Evolutionary conservation across 495 filamentous ascomycete species (phyloP).

Genomic region (Neurospora terricola): DNA sequence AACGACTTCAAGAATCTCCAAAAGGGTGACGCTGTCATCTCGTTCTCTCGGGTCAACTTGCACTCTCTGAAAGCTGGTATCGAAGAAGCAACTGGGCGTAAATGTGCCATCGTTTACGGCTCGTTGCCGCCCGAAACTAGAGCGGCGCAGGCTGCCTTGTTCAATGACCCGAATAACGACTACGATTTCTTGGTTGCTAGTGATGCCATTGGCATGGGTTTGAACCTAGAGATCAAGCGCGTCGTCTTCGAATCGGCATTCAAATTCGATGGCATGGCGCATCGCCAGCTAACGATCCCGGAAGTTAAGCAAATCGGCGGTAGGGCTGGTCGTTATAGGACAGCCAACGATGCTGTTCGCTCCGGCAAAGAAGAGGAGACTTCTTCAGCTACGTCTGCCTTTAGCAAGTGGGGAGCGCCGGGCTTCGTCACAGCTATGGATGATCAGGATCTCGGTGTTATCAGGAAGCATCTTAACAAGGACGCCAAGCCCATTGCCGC

Average conservation of each 20-base stretch:
- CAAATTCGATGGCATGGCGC: constrained; percentile 51
- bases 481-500: constrained; percentile 57
- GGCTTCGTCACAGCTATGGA: constrained; percentile 81
- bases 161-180: constrained; percentile 89
- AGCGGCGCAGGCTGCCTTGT: constrained; percentile 78
- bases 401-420: constrained; percentile 25
- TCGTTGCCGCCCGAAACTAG: constrained; percentile 85
- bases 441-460: constrained; percentile 50
- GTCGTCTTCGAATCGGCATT: constrained; percentile 71
- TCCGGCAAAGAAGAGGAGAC: constrained; percentile 2
- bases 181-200: constrained; percentile 92
- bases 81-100: constrained; percentile 60
- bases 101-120: constrained; percentile 90
- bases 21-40: constrained; percentile 85
- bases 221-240: constrained; percentile 89
- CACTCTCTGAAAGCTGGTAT: constrained; percentile 73
- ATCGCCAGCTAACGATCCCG: constrained; percentile 49
- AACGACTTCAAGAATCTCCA: constrained; percentile 55
- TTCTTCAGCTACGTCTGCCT: constrained; percentile 29
- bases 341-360: constrained; percentile 44
- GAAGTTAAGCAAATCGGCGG: constrained; percentile 94
- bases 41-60: constrained; percentile 73
- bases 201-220: constrained; percentile 95
- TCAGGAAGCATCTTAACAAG: constrained; percentile 50
- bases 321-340: constrained; percentile 80